phyloP scores from a whole-genome alignment of 352 stramenopile genomes.

The Phytophthora ohioensis region DNA sequence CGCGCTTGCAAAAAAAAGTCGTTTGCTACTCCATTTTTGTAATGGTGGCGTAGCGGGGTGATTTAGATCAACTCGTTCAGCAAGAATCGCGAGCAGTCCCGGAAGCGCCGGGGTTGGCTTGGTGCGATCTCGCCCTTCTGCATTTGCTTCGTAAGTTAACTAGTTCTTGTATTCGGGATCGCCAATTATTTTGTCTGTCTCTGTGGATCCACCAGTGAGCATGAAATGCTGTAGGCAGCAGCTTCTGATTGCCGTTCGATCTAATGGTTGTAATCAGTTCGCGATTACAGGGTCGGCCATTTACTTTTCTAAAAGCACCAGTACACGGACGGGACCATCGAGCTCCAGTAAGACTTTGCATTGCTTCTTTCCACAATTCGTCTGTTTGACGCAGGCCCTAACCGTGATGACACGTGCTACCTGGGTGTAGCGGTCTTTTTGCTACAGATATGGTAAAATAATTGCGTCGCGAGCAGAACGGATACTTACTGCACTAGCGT shows the following conservation, averaged over 20 bases:
- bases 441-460: not conserved
- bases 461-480: not conserved
- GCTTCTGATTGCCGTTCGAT: not conserved
- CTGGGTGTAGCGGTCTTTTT: not conserved
- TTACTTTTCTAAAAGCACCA: not conserved
- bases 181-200: not conserved
- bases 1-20: too few species aligned
- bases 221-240: not conserved
- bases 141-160: not conserved
- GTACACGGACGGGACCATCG: not conserved
- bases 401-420: not conserved
- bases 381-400: not conserved
- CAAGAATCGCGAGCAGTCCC: not conserved
- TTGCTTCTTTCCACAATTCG: not conserved
- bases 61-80: not conserved
- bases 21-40: too few species aligned
- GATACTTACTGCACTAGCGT: not conserved
- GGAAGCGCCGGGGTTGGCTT: not conserved
- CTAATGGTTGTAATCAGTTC: not conserved
- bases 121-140: not conserved
- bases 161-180: not conserved
- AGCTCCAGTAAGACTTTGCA: not conserved
- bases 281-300: not conserved
- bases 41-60: not conserved
- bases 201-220: not conserved